These are phyloP conservation scores for Whalleya microplaca DNA, from an alignment of 2,329 filamentous ascomycete species.

Conservation along the genomic window DNA sequence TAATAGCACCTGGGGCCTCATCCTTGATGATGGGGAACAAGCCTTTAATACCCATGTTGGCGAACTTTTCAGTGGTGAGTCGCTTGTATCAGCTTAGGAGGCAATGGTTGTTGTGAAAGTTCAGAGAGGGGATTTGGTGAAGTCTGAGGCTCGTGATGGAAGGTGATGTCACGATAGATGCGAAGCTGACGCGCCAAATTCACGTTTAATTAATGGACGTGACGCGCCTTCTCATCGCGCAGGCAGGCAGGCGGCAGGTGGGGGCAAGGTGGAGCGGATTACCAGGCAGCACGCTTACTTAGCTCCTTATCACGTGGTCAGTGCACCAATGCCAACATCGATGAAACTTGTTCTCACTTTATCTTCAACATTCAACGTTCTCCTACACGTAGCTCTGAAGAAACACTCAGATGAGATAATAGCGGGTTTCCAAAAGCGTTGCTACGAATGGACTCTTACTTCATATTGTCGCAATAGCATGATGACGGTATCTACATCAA, in stretches of 20 bases:
- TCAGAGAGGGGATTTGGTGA: background rate
- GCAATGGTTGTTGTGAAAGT: background rate
- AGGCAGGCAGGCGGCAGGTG: too few relatives aligned
- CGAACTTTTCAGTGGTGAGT: background rate
- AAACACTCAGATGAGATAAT: too few relatives aligned
- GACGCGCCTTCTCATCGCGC: constrained; percentile 20
- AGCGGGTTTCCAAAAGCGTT: too few relatives aligned
- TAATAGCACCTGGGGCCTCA: constrained; percentile 92
- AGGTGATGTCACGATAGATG: constrained; percentile 27
- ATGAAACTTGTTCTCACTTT: too few relatives aligned
- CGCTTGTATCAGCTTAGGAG: background rate
- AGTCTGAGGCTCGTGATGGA: background rate
- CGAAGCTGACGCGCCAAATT: constrained; percentile 22
- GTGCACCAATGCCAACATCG: too few relatives aligned
- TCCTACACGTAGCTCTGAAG: too few relatives aligned
- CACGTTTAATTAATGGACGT: constrained; percentile 3
- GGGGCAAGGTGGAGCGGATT: too few relatives aligned
- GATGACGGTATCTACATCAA: constrained; percentile 17
- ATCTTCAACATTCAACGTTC: too few relatives aligned
- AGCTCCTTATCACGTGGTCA: too few relatives aligned
- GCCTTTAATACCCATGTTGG: constrained; percentile 68
- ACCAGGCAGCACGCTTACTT: too few relatives aligned
- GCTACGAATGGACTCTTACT: too few relatives aligned
- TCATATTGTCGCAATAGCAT: background rate
- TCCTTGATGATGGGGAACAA: constrained; percentile 84